These are phyloP conservation scores for Globisporangium heterothallicum DNA, from an alignment of 352 stramenopile species.

Conservation along the genomic window DNA sequence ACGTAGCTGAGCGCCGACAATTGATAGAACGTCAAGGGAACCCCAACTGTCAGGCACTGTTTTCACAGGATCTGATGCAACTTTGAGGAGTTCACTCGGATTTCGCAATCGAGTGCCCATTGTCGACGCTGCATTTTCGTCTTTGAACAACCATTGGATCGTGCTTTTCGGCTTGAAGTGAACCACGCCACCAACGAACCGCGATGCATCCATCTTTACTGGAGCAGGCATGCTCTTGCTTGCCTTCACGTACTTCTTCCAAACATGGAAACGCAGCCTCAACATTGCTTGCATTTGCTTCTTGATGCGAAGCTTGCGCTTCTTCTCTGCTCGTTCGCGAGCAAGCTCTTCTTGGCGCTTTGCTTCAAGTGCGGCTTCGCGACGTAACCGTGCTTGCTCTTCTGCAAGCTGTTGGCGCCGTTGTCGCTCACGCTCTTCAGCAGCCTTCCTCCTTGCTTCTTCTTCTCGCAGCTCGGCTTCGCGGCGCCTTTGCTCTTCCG, in stretches of 20 bases:
- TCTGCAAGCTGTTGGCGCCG: conserved; percentile 40
- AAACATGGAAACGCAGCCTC: conserved; percentile 51
- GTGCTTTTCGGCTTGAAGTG: conserved; percentile 42
- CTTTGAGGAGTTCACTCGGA: conserved; percentile 13
- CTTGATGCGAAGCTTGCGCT: conserved; percentile 21
- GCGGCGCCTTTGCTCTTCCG: conserved; percentile 33
- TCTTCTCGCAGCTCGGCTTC: conserved; percentile 27
- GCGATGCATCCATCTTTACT: conserved; percentile 30
- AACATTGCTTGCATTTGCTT: conserved; percentile 52
- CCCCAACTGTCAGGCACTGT: background rate
- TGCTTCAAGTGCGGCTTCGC: conserved; percentile 40
- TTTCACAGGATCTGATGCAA: background rate
- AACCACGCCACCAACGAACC: conserved; percentile 16
- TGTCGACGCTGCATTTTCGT: conserved; percentile 4
- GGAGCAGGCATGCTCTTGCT: conserved; percentile 35
- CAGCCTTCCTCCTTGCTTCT: conserved; percentile 28
- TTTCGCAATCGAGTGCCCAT: conserved; percentile 22
- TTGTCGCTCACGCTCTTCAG: conserved; percentile 33
- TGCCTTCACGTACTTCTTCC: conserved; percentile 57
- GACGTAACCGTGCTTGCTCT: conserved; percentile 30
- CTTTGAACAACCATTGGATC: conserved; percentile 40
- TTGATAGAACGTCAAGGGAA: conserved; percentile 23
- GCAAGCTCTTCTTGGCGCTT: conserved; percentile 42
- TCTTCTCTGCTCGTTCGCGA: conserved; percentile 37
- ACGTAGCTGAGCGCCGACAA: conserved; percentile 28